A percentile compares a stretch with the other conserved stretches of the same genome.
These are phyloP conservation scores for Moesziomyces parantarcticus DNA, from an alignment of 1,284 basidiomycete species.

Conservation along the genomic window DNA sequence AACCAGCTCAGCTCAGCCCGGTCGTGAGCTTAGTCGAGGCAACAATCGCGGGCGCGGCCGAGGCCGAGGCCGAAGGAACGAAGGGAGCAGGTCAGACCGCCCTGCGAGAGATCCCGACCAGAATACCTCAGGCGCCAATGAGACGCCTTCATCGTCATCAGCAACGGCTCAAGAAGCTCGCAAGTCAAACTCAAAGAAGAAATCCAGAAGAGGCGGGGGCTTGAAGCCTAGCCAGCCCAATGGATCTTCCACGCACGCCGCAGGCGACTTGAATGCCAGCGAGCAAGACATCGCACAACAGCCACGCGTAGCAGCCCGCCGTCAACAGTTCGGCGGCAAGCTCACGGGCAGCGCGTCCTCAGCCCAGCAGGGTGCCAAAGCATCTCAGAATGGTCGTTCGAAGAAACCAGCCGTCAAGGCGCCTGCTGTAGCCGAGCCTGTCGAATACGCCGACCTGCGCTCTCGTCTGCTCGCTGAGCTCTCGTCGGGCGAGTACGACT, in stretches of 20 bases:
- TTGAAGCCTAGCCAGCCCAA: slow-evolving; percentile 14
- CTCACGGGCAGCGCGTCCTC: slow-evolving; percentile 27
- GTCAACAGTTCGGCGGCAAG: slow-evolving; percentile 54
- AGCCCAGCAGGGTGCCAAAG: slow-evolving; percentile 3
- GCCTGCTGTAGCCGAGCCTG: slow-evolving; percentile 23
- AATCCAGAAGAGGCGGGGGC: slow-evolving; percentile 9
- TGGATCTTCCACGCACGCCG: background rate
- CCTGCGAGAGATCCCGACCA: background rate
- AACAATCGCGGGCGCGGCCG: slow-evolving; percentile 20
- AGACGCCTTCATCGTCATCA: background rate
- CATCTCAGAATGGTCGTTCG: slow-evolving; percentile 18
- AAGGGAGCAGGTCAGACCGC: background rate
- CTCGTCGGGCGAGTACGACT: slow-evolving; percentile 63
- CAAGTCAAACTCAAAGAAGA: slow-evolving; percentile 6
- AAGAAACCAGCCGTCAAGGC: slow-evolving; percentile 34
- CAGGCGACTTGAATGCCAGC: background rate
- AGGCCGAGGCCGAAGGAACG: slow-evolving; percentile 19
- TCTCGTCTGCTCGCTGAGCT: slow-evolving; percentile 62
- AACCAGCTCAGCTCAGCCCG: slow-evolving; percentile 7
- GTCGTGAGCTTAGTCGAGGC: slow-evolving; percentile 18
- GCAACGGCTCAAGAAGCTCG: background rate
- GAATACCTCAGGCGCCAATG: background rate
- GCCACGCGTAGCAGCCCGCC: slow-evolving; percentile 22
- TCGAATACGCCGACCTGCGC: slow-evolving; percentile 62
- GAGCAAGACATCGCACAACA: slow-evolving; percentile 3